A percentile compares a stretch with the other conserved stretches of the same genome.
Conservation (phyloP, 1,139 yeast genomes). For the Eremothecium sinecaudum region DNA sequence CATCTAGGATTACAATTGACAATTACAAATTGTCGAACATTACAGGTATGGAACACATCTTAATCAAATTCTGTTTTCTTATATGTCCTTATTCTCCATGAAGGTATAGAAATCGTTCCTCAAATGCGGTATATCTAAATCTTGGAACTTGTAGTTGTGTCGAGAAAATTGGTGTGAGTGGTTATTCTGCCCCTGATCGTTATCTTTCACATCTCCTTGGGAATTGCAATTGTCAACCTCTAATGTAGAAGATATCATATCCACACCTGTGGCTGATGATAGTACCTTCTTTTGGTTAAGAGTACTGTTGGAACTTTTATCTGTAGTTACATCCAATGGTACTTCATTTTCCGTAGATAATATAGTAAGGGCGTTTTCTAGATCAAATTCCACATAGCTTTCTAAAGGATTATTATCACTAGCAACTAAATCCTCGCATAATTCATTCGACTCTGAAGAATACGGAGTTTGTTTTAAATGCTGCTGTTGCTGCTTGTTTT, state of each 20-base stretch:
- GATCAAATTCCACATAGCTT: constrained; percentile 20
- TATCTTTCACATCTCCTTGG: constrained; percentile 4
- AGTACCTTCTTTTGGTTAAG: not conserved
- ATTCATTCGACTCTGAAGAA: not conserved
- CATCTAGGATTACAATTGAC: no score
- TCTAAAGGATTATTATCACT: constrained; percentile 1
- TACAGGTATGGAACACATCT: no score
- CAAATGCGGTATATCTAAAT: no score
- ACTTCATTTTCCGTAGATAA: constrained; percentile 1
- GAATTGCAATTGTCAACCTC: constrained; percentile 6
- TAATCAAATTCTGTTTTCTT: no score
- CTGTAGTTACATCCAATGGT: not conserved
- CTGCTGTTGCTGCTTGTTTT: not conserved
- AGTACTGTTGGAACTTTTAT: not conserved
- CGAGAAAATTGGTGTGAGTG: no score
- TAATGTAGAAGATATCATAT: constrained; percentile 10
- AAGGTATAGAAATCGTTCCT: no score
- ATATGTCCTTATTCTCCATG: no score
- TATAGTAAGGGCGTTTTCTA: constrained; percentile 15
- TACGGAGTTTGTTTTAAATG: not conserved
- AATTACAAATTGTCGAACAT: no score
- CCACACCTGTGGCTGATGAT: constrained; percentile 8
- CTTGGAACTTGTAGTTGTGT: no score
- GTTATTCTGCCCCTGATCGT: not conserved
- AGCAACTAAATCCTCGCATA: not conserved